Evolutionary conservation across 2,329 filamentous ascomycete species (phyloP).

Genomic region (Chaetoscypha palmicola): DNA sequence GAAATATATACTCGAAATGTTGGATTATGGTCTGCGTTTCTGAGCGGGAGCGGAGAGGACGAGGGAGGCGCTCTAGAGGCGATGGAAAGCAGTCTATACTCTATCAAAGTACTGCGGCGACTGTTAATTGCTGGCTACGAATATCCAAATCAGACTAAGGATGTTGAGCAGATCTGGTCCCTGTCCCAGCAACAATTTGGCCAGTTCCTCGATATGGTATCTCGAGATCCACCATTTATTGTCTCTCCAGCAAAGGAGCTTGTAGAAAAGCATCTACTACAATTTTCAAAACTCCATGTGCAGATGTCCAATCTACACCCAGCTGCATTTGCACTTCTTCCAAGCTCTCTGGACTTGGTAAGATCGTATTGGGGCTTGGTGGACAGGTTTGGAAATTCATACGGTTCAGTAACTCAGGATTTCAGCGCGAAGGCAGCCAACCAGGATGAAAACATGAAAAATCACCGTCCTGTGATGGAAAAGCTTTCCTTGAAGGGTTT

Average conservation of each 20-base stretch:
- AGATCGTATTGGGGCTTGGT: slow-evolving; percentile 82
- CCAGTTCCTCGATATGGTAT: slow-evolving; percentile 61
- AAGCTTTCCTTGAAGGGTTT: slow-evolving; percentile 77
- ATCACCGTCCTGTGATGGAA: slow-evolving; percentile 62
- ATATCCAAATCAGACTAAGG: slow-evolving; percentile 68
- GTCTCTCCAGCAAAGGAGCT: slow-evolving; percentile 47
- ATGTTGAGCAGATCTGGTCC: slow-evolving; percentile 74
- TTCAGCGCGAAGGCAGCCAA: slow-evolving; percentile 38
- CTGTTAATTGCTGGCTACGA: slow-evolving; percentile 79
- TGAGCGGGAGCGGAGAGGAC: slow-evolving; percentile 51
- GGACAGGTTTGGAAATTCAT: slow-evolving; percentile 67
- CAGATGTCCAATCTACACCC: slow-evolving; percentile 76
- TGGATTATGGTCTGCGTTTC: slow-evolving; percentile 56
- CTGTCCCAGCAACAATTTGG: slow-evolving; percentile 71
- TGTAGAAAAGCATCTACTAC: slow-evolving; percentile 79
- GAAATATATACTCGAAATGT: slow-evolving; percentile 73
- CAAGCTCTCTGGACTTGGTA: slow-evolving; percentile 69
- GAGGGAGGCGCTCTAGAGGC: slow-evolving; percentile 52
- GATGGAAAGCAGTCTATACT: slow-evolving; percentile 69
- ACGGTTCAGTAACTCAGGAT: slow-evolving; percentile 41
- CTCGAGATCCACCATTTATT: slow-evolving; percentile 47
- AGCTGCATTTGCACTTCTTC: slow-evolving; percentile 74
- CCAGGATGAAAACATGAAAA: slow-evolving; percentile 40
- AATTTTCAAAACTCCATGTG: slow-evolving; percentile 86
- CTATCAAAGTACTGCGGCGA: slow-evolving; percentile 73